Percentiles rank a stretch among this genome's conserved stretches.
phyloP scores from a whole-genome alignment of 2,329 filamentous ascomycete genomes.

The Lasiodiplodia sp. region DNA sequence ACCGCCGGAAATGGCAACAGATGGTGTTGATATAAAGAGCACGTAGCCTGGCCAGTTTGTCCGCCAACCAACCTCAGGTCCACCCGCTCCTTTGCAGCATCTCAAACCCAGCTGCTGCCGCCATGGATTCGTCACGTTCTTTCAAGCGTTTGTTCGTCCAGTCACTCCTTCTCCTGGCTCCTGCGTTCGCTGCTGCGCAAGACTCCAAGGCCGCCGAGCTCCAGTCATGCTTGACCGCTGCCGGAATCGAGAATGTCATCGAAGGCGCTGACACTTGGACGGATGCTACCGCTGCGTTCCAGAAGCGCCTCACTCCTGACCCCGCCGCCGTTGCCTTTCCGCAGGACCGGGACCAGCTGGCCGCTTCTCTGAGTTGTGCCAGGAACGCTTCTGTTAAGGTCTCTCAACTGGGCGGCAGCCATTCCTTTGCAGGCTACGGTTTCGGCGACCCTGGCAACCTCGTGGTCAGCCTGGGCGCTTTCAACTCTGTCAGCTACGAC shows the following conservation, averaged over 20 bases:
- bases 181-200: neutral
- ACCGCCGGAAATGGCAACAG: constrained; percentile 7
- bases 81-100: neutral
- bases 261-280: constrained; percentile 31
- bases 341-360: constrained; percentile 29
- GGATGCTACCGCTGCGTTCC: constrained; percentile 31
- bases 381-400: constrained; percentile 33
- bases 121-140: constrained; percentile 13
- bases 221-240: constrained; percentile 30
- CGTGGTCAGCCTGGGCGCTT: constrained; percentile 33
- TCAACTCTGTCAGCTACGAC: constrained; percentile 32
- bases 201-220: constrained; percentile 27
- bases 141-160: constrained; percentile 8
- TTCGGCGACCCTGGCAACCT: constrained; percentile 33
- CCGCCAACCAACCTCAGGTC: neutral
- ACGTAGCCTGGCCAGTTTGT: neutral
- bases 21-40: constrained; percentile 6
- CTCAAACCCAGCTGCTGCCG: neutral
- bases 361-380: constrained; percentile 33
- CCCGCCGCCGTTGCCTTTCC: constrained; percentile 33
- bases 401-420: constrained; percentile 32
- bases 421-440: constrained; percentile 35
- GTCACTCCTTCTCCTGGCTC: constrained; percentile 19
- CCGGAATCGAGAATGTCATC: constrained; percentile 23
- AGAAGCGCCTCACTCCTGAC: constrained; percentile 34